These are phyloP conservation scores for Calendula officinalis DNA, from an alignment of 129 eudicot species.

Conservation along the genomic window DNA sequence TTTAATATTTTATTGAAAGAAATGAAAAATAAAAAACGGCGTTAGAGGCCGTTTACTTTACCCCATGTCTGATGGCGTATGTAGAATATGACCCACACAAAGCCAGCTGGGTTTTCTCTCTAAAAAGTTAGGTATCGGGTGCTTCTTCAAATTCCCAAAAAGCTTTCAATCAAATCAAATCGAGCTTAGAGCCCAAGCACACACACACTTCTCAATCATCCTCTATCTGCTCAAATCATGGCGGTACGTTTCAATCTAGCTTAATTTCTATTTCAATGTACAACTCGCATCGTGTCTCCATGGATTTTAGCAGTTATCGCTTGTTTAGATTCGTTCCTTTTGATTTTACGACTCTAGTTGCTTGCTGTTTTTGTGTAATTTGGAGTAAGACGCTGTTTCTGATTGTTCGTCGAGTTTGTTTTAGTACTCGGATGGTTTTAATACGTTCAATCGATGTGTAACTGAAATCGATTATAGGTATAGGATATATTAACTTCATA, in stretches of 20 bases:
- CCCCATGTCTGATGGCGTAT: slow-evolving; percentile 15
- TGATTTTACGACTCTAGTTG: neutral
- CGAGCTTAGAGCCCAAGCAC: slow-evolving; percentile 18
- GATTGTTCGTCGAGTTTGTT: slow-evolving; percentile 15
- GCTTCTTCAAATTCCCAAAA: slow-evolving; percentile 26
- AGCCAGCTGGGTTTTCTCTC: slow-evolving; percentile 31
- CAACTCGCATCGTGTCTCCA: slow-evolving; percentile 1
- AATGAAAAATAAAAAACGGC: slow-evolving; percentile 4
- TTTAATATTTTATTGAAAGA: no score
- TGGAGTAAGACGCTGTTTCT: neutral
- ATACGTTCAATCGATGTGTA: slow-evolving; percentile 15
- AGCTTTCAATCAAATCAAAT: slow-evolving; percentile 27
- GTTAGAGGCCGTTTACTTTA: slow-evolving; percentile 25
- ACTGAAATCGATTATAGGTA: slow-evolving; percentile 7
- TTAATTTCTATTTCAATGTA: neutral
- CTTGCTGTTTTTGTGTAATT: slow-evolving; percentile 6
- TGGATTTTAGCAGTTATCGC: neutral
- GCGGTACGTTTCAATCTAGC: slow-evolving; percentile 23
- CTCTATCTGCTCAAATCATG: slow-evolving; percentile 25
- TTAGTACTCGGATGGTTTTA: neutral
- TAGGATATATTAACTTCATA: slow-evolving; percentile 6
- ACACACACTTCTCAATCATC: slow-evolving; percentile 5
- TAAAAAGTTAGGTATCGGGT: slow-evolving; percentile 36
- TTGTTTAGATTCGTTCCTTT: slow-evolving; percentile 22
- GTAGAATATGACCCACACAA: slow-evolving; percentile 25